These are phyloP conservation scores for Basidiobolus meristosporus DNA, from an alignment of 371 early-diverging fungal species.

Conservation along the genomic window DNA sequence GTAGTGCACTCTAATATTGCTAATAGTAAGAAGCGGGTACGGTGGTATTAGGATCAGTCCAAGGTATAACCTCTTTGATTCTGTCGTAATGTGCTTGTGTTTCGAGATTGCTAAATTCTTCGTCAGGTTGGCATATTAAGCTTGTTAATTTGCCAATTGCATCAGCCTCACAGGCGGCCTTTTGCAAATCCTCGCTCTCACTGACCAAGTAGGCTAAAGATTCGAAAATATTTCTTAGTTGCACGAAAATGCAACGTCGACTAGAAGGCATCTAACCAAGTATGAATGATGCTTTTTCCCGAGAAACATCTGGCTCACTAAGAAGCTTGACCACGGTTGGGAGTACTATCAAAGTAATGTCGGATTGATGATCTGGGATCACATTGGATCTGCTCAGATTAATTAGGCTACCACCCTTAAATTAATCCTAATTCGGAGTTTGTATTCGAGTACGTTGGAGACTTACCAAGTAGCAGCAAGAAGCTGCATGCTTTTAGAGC, in stretches of 20 bases:
- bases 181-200: slow-evolving; percentile 59
- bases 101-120: too few species aligned
- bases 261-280: slow-evolving; percentile 12
- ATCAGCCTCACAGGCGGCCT: slow-evolving; percentile 57
- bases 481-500: slow-evolving; percentile 39
- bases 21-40: neutral
- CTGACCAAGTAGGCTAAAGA: slow-evolving; percentile 39
- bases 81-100: too few species aligned
- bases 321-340: slow-evolving; percentile 57
- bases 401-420: slow-evolving; percentile 38
- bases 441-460: neutral
- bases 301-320: slow-evolving; percentile 26
- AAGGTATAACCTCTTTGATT: too few species aligned
- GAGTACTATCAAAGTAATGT: slow-evolving; percentile 31
- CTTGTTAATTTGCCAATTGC: slow-evolving; percentile 43
- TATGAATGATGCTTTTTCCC: slow-evolving; percentile 49
- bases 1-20: slow-evolving; percentile 27
- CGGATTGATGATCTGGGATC: slow-evolving; percentile 33
- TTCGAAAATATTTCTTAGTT: neutral
- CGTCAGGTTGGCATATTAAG: too few species aligned
- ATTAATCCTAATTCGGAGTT: neutral
- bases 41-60: too few species aligned
- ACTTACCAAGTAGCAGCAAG: slow-evolving; percentile 44
- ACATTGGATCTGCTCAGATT: slow-evolving; percentile 33
- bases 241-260: too few species aligned